A percentile compares a stretch with the other conserved stretches of the same genome.
Evolutionary conservation across 768 basidiomycete genomes (phyloP).

Genomic region (Leccinum rimulosum): DNA sequence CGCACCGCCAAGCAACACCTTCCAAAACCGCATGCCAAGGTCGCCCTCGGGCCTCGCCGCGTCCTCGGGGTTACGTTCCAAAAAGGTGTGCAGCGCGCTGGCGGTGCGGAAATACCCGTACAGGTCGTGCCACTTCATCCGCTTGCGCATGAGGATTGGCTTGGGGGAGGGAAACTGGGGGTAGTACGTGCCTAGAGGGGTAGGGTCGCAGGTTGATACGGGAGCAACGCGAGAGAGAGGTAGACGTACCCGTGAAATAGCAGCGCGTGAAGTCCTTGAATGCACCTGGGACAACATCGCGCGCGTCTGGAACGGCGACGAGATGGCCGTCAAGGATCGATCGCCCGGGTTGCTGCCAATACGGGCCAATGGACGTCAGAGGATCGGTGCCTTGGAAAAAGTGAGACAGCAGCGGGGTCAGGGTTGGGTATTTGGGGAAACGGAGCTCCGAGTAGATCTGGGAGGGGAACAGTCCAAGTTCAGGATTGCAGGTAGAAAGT

Average conservation of each 20-base stretch:
- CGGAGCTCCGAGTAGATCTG: conserved; percentile 72
- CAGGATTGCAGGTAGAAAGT: neutral
- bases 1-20: conserved; percentile 43
- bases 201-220: neutral
- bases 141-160: conserved; percentile 54
- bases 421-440: conserved; percentile 55
- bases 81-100: conserved; percentile 67
- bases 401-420: conserved; percentile 55
- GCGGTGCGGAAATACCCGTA: conserved; percentile 68
- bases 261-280: conserved; percentile 47
- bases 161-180: conserved; percentile 34
- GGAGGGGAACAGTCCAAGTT: too few relatives aligned
- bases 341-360: conserved; percentile 82
- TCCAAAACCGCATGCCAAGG: conserved; percentile 63
- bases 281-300: conserved; percentile 26
- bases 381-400: conserved; percentile 63
- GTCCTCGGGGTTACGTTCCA: conserved; percentile 64
- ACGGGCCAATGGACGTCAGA: conserved; percentile 55
- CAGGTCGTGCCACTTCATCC: conserved; percentile 63
- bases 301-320: conserved; percentile 61
- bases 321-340: conserved; percentile 71
- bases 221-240: neutral
- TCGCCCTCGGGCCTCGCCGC: conserved; percentile 48
- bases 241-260: conserved; percentile 55
- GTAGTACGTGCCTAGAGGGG: conserved; percentile 37